Conservation (phyloP, 306 rosid species). For the Potentilla sterilis region DNA sequence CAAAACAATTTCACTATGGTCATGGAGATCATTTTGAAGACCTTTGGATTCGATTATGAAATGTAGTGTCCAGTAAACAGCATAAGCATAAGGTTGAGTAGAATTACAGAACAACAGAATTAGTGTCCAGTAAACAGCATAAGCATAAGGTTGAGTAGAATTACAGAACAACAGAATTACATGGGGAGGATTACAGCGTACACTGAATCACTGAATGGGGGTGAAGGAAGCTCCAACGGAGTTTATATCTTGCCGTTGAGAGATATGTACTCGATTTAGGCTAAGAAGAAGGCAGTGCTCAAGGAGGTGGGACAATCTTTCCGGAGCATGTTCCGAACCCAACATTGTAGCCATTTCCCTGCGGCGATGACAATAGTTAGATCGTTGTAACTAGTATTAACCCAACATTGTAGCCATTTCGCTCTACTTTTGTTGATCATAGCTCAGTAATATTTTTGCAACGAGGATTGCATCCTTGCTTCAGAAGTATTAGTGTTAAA, state of each 20-base stretch:
- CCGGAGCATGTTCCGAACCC: conserved; percentile 89
- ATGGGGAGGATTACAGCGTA: too few species aligned
- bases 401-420: neutral
- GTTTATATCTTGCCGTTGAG: neutral
- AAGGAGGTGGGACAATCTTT: conserved; percentile 60
- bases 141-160: too few species aligned
- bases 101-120: neutral
- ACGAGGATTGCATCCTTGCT: neutral
- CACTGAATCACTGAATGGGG: neutral
- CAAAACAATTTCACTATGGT: neutral
- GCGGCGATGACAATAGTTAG: conserved; percentile 24
- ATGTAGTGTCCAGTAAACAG: neutral
- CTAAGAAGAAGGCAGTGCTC: conserved; percentile 10
- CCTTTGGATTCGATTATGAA: neutral
- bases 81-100: neutral
- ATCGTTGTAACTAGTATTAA: neutral
- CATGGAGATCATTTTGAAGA: neutral
- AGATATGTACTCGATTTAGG: neutral
- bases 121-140: too few species aligned
- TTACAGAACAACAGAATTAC: too few species aligned
- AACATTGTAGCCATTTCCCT: conserved; percentile 79
- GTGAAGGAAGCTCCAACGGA: conserved; percentile 10
- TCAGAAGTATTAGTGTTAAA: neutral
- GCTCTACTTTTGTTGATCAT: neutral
- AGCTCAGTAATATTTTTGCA: neutral